Conservation (phyloP, 2,329 filamentous ascomycete species). For the Rosellinia necatrix region DNA sequence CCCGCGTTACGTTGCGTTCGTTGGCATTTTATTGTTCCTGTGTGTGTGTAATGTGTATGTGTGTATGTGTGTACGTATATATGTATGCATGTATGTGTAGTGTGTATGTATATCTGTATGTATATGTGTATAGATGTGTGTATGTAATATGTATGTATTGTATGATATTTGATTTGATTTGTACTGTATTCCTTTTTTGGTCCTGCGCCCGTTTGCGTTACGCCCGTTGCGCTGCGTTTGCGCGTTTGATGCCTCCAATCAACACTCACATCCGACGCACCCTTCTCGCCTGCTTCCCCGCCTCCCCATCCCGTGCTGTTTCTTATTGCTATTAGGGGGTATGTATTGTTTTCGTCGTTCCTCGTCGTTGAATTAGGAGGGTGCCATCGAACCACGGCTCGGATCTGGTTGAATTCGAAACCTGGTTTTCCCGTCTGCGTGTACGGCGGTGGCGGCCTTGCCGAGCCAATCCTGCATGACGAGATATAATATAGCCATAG, state of each 20-base stretch:
- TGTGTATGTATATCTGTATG: no score
- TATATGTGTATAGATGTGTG: no score
- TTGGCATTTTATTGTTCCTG: no score
- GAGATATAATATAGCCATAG: background rate
- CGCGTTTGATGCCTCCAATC: background rate
- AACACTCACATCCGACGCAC: background rate
- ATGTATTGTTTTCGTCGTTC: no score
- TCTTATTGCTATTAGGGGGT: background rate
- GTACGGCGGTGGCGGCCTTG: conserved; percentile 16
- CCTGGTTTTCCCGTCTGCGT: conserved; percentile 6
- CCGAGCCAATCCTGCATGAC: conserved; percentile 19
- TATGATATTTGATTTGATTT: no score
- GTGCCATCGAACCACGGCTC: background rate
- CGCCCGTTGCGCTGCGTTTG: background rate
- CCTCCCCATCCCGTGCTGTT: background rate
- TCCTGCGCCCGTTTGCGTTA: no score
- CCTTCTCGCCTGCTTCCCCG: background rate
- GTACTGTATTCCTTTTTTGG: no score
- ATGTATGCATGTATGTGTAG: no score
- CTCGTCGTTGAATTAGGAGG: no score
- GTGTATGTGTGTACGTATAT: no score
- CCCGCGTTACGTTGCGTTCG: conserved; percentile 15
- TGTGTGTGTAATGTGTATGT: no score
- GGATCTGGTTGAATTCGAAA: background rate
- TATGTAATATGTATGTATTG: no score